phyloP scores from a whole-genome alignment of 2,329 filamentous ascomycete genomes.

The Venturiaceae sp. region DNA sequence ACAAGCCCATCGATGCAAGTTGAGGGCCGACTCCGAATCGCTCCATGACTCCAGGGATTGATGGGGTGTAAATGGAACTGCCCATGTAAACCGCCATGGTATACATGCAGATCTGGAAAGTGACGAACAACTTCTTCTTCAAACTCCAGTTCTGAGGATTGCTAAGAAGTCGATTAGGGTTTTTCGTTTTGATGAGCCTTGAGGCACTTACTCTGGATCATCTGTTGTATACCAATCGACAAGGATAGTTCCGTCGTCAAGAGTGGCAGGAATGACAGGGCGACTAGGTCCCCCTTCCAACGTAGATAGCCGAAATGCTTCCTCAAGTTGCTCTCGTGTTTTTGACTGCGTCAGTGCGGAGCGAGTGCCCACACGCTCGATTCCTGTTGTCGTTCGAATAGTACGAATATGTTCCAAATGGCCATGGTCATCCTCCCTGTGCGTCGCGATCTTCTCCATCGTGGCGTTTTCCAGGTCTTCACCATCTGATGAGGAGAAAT shows the following conservation, averaged over 20 bases:
- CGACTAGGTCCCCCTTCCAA: conserved; percentile 24
- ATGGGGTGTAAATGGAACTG: conserved; percentile 40
- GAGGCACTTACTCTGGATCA: conserved; percentile 13
- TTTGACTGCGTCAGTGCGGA: conserved; percentile 24
- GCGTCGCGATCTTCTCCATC: conserved; percentile 4
- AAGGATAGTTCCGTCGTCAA: conserved; percentile 26
- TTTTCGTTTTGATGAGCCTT: background rate
- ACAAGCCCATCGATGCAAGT: conserved; percentile 47
- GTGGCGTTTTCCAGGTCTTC: background rate
- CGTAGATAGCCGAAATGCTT: conserved; percentile 24
- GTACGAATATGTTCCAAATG: conserved; percentile 14
- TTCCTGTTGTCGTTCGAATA: conserved; percentile 13
- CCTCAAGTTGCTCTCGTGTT: conserved; percentile 29
- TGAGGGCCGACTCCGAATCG: conserved; percentile 44
- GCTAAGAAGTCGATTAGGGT: background rate
- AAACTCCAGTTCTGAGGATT: conserved; percentile 22
- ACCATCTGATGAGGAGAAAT: background rate
- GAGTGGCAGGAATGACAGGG: conserved; percentile 23
- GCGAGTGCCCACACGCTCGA: conserved; percentile 26
- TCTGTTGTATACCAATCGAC: conserved; percentile 35
- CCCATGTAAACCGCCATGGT: conserved; percentile 51
- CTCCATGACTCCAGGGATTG: conserved; percentile 35
- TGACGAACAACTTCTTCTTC: conserved; percentile 22
- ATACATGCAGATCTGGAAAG: conserved; percentile 36
- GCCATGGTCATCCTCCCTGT: background rate